Base-by-base conservation (phyloP, 345 rosid species). In the Populus euphratica region DNA sequence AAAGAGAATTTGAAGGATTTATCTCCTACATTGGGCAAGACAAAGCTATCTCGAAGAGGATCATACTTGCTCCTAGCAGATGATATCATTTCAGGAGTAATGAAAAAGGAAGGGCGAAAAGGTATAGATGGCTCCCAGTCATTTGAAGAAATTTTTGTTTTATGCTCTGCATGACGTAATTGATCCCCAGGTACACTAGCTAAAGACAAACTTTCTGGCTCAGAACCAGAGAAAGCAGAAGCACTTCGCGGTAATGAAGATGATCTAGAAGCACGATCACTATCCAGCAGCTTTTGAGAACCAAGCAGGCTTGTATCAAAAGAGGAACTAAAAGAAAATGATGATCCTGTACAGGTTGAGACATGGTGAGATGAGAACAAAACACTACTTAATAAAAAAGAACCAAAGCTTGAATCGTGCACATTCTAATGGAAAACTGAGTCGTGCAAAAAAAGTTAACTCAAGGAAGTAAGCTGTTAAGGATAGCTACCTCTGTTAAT, bases 101-200 rank as follows among this genome's bases (percentile, higher is more conserved):
- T 81, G 33, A 83, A 71, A 77, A 92, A 90, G 49, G 97, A 92
- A 9, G 98, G 90, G 68, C 69, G 86, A 83, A 96, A 96, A 68
- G 98, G 96, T 71, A 89, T 86, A 39, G 99, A 96, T 56, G 93
- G 94, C 70, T 90, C 96, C 99, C 99, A 96, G 80, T 90, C 90
- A 86, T 87, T 80, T 54, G 91, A 85, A 73, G 87, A 82, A 80
- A 83, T 63, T 50, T 83, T 84, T 78, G 78, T 81, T 79, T 79
- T 84, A 73, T 74, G 61, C 68, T 86, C 78, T 59, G 85, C 81
- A 74, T 70, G 68, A 33, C 2, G 66, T 71, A 52, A 66, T 7
- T 75, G 79, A 75, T 78, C 83, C 47, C 67, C 70, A 59, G 80
- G 63, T 70, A 56, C 14, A 76, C 81, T 74, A 39, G 39, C 77